These are phyloP conservation scores for Botrytis galanthina DNA, from an alignment of 2,329 filamentous ascomycete species.

Conservation along the genomic window DNA sequence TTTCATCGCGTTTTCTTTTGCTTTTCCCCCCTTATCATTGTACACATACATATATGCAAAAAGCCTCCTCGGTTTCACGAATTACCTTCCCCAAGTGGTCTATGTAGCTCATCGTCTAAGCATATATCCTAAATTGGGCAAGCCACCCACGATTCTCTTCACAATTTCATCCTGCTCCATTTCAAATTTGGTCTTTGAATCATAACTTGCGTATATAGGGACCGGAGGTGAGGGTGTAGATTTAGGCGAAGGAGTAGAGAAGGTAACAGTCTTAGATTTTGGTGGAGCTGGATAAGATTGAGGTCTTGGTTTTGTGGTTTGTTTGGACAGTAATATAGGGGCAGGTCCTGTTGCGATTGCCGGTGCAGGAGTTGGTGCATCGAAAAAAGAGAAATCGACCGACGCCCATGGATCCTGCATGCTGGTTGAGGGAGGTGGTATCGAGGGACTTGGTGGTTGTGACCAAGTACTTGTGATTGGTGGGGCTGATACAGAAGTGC, in stretches of 20 bases:
- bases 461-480: background rate
- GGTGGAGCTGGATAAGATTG: slow-evolving; percentile 16
- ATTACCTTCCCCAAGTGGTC: background rate
- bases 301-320: slow-evolving; percentile 3
- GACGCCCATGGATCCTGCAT: slow-evolving; percentile 38
- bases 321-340: background rate
- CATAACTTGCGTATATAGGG: slow-evolving; percentile 16
- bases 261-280: slow-evolving; percentile 17
- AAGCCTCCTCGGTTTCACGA: background rate
- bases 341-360: background rate
- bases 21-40: background rate
- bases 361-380: slow-evolving; percentile 22
- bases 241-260: slow-evolving; percentile 2
- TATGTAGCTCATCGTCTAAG: slow-evolving; percentile 28
- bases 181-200: slow-evolving; percentile 32
- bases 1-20: background rate
- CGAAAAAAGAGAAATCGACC: slow-evolving; percentile 42
- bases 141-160: slow-evolving; percentile 34
- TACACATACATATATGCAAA: background rate
- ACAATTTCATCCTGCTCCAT: slow-evolving; percentile 38
- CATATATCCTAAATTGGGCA: slow-evolving; percentile 42
- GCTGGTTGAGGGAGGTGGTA: slow-evolving; percentile 3
- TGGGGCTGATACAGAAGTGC: background rate
- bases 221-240: slow-evolving; percentile 15
- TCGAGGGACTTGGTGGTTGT: background rate